phyloP scores from a whole-genome alignment of 2,329 filamentous ascomycete species.

The Tetracladium maxilliforme region DNA sequence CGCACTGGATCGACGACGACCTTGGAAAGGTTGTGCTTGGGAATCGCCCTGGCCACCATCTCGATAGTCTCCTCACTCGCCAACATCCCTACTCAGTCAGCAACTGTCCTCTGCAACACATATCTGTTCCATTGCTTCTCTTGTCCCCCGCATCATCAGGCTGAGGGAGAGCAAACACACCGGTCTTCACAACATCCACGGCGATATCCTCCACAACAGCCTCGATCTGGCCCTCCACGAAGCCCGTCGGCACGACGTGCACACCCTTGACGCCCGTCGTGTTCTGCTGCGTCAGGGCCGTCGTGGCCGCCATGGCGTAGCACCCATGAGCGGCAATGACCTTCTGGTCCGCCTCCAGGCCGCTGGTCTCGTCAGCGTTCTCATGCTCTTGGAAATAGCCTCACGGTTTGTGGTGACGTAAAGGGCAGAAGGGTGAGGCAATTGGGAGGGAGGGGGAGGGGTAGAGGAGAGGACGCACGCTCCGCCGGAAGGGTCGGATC shows the following conservation, averaged over 20 bases:
- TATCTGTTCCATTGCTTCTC: background rate
- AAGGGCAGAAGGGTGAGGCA: conserved; percentile 5
- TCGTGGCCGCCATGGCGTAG: conserved; percentile 93
- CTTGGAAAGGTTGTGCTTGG: conserved; percentile 36
- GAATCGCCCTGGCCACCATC: conserved; percentile 50
- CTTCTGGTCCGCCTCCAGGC: conserved; percentile 91
- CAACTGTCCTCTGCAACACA: background rate
- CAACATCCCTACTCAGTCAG: conserved; percentile 53
- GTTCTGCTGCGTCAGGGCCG: conserved; percentile 91
- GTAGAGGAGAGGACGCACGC: conserved; percentile 37
- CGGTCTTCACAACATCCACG: conserved; percentile 83
- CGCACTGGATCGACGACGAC: conserved; percentile 64
- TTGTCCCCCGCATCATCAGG: background rate
- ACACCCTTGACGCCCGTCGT: conserved; percentile 73
- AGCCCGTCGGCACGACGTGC: conserved; percentile 62
- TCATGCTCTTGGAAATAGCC: conserved; percentile 1
- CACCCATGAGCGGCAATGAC: conserved; percentile 83
- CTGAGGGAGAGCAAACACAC: conserved; percentile 28
- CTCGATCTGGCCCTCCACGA: conserved; percentile 76
- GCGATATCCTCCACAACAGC: conserved; percentile 73
- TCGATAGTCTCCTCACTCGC: conserved; percentile 56
- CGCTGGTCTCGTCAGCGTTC: conserved; percentile 32
- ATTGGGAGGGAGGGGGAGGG: conserved; percentile 2
- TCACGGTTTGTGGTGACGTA: conserved; percentile 4
- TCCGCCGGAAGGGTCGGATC: conserved; percentile 62